These are phyloP conservation scores for Butyriboletus loyo DNA, from an alignment of 768 basidiomycete genomes.

Conservation along the genomic window DNA sequence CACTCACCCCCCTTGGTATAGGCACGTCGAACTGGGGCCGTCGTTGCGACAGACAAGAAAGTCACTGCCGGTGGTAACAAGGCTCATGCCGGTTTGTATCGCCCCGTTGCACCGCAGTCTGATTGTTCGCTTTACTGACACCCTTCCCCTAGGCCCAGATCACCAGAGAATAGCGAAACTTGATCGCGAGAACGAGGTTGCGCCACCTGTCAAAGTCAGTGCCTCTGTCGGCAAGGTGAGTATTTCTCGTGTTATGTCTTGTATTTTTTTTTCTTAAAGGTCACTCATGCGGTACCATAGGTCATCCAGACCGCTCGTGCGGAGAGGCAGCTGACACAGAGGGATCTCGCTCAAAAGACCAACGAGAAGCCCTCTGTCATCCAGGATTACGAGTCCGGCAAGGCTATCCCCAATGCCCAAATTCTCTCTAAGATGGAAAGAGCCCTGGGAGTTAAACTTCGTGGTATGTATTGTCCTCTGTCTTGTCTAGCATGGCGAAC, in stretches of 20 bases:
- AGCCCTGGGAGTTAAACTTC: slow-evolving; percentile 79
- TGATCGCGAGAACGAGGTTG: slow-evolving; percentile 93
- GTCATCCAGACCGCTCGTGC: slow-evolving; percentile 80
- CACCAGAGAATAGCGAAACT: slow-evolving; percentile 93
- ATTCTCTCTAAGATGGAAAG: slow-evolving; percentile 90
- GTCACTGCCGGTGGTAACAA: slow-evolving; percentile 68
- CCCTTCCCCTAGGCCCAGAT: slow-evolving; percentile 65
- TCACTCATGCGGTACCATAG: slow-evolving; percentile 34
- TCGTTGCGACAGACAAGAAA: slow-evolving; percentile 84
- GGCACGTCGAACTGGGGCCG: slow-evolving; percentile 75
- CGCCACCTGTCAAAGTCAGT: slow-evolving; percentile 80
- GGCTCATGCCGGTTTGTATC: slow-evolving; percentile 59
- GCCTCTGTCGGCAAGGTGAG: slow-evolving; percentile 70
- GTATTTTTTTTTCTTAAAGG: not conserved
- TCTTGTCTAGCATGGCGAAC: not conserved
- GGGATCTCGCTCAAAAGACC: slow-evolving; percentile 88
- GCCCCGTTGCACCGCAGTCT: not conserved
- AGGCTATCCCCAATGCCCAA: slow-evolving; percentile 82
- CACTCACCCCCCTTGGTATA: slow-evolving; percentile 26
- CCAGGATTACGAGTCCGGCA: slow-evolving; percentile 87
- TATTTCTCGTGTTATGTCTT: not conserved
- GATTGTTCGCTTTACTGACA: not conserved
- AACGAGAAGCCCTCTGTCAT: slow-evolving; percentile 90
- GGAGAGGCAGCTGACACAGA: slow-evolving; percentile 81
- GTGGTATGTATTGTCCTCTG: slow-evolving; percentile 53